Evolutionary conservation across 352 stramenopile genomes (phyloP).

Genomic region (Pilasporangium apinafurcum): DNA sequence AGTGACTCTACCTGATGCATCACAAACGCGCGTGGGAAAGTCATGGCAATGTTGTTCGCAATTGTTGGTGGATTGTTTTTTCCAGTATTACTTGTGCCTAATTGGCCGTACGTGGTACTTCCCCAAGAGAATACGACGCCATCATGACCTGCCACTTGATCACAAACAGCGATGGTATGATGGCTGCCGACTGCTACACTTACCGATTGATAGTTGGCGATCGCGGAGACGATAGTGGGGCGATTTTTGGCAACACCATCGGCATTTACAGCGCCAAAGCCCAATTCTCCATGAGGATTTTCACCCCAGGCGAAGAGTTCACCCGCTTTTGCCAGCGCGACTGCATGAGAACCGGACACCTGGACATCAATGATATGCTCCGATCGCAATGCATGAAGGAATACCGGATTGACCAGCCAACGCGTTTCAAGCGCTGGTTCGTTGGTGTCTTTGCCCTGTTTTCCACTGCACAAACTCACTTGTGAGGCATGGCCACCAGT

Average conservation of each 20-base stretch:
- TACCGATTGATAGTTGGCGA: constrained; percentile 54
- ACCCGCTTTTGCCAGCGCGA: constrained; percentile 79
- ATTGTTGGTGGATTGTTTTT: constrained; percentile 1
- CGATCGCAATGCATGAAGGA: constrained; percentile 51
- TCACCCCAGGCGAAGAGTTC: constrained; percentile 94
- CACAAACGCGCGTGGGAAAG: constrained; percentile 48
- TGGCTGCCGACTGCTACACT: constrained; percentile 52
- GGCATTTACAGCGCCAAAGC: constrained; percentile 32
- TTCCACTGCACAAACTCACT: constrained; percentile 49
- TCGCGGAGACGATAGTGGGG: constrained; percentile 33
- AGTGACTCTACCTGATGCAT: constrained; percentile 53
- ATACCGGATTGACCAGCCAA: constrained; percentile 67
- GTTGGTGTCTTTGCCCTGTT: constrained; percentile 11
- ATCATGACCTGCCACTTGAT: constrained; percentile 54
- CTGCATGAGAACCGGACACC: constrained; percentile 43
- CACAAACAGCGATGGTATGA: constrained; percentile 61
- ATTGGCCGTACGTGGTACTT: constrained; percentile 65
- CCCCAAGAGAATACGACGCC: constrained; percentile 72
- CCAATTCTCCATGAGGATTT: constrained; percentile 87
- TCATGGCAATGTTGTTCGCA: constrained; percentile 1
- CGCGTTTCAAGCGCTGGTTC: constrained; percentile 30
- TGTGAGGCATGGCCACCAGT: constrained; percentile 61
- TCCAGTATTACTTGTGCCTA: constrained; percentile 19
- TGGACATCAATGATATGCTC: constrained; percentile 50
- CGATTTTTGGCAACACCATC: constrained; percentile 49